These are phyloP conservation scores for Microdochium bolleyi DNA, from an alignment of 2,329 filamentous ascomycete species.

Conservation along the genomic window DNA sequence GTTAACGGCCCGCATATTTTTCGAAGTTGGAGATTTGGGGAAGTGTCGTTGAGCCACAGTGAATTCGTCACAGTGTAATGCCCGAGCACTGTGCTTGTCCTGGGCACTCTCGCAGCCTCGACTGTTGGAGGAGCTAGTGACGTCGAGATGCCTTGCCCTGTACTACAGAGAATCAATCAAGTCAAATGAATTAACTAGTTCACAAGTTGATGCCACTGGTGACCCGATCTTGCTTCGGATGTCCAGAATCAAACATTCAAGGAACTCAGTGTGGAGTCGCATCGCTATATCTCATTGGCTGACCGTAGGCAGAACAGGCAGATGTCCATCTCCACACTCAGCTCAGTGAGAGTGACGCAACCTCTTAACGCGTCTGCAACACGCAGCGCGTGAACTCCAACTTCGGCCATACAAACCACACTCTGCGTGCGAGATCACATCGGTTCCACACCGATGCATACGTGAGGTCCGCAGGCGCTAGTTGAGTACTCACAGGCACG, in stretches of 20 bases:
- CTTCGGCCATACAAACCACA: not conserved
- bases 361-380: not conserved
- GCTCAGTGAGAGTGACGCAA: not conserved
- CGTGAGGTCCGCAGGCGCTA: not conserved
- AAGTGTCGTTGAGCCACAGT: not conserved
- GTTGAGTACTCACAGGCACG: not conserved
- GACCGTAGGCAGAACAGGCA: not conserved
- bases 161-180: too few species aligned
- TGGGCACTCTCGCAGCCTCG: too few species aligned
- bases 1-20: not conserved
- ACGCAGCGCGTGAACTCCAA: not conserved
- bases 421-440: not conserved
- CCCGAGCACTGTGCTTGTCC: not conserved
- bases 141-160: too few species aligned
- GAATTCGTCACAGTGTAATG: not conserved
- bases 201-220: too few species aligned
- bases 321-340: too few species aligned
- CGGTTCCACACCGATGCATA: not conserved
- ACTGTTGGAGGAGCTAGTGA: too few species aligned
- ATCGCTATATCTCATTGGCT: too few species aligned
- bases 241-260: too few species aligned
- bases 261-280: too few species aligned
- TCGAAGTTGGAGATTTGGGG: slow-evolving; percentile 1
- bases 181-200: too few species aligned
- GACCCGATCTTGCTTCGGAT: too few species aligned